Evolutionary conservation across 106 monocot species (phyloP).

Genomic region (Iris macrosiphon): DNA sequence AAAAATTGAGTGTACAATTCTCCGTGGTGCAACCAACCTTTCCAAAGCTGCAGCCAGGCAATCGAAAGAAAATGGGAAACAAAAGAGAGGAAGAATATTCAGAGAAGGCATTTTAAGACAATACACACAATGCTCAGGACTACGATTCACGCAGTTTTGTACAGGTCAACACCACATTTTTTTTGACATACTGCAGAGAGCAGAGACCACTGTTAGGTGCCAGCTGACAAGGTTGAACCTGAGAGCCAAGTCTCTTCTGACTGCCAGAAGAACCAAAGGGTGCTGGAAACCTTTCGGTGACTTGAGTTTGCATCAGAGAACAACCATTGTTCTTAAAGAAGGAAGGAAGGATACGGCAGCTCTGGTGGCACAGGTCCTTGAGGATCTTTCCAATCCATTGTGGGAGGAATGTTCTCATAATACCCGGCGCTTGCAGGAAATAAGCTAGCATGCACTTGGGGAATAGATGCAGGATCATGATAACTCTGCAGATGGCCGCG

Average conservation of each 20-base stretch:
- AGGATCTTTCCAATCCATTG: not conserved
- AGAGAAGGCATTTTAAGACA: too few relatives aligned
- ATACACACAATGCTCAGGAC: too few relatives aligned
- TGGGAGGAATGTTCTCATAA: not conserved
- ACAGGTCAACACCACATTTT: too few relatives aligned
- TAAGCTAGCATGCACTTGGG: too few relatives aligned
- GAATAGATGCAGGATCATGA: not conserved
- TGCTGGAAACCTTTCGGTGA: not conserved
- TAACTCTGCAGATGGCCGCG: constrained; percentile 1
- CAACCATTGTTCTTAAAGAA: not conserved
- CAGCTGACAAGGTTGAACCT: not conserved
- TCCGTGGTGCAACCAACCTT: too few relatives aligned
- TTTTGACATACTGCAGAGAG: not conserved
- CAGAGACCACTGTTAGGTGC: not conserved
- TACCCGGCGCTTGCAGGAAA: too few relatives aligned
- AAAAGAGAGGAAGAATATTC: too few relatives aligned
- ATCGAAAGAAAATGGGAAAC: too few relatives aligned
- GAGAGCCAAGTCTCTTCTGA: not conserved
- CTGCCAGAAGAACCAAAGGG: not conserved
- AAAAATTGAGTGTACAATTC: too few relatives aligned
- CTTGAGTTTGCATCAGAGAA: not conserved
- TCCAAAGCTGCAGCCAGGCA: too few relatives aligned
- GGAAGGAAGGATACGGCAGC: not conserved
- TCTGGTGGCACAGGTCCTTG: not conserved
- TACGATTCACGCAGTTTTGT: too few relatives aligned